Evolutionary conservation across 805 yeast species (phyloP), one percentile per base, ranked within the genome.

Genomic region (Pichia eremophila): DNA sequence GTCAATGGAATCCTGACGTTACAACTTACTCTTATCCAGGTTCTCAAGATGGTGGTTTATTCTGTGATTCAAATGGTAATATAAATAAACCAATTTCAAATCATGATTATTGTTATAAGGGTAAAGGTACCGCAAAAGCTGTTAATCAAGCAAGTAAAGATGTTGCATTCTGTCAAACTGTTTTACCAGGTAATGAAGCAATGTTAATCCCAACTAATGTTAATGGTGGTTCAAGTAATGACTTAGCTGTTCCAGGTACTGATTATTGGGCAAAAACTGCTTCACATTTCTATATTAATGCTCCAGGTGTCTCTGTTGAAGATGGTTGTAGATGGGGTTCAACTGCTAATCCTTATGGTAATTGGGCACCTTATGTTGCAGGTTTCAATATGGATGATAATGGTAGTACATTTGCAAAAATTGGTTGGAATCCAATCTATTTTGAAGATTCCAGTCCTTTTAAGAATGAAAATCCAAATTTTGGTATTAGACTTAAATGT

Each of bases 301-400:
- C 88, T 25, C 95, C 95, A 22, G 95, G 95, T 49, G 81, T 82
- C 29, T 77, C 85, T 34, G 73, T 79, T 28, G 71, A 69, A 10
- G 91, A 87, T 39, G 95, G 83, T 35, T 87, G 95, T 66, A 74
- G 75, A 54, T 88, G 96, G 96, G 96, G 96, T 5, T 66, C 83
- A 17, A 72, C 72, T 31, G 65, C 70, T 43, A 69, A 83, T 50
- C 82, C 93, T 17, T 70, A 71, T 54, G 96, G 96, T 49, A 88
- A 88, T 74, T 89, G 96, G 96, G 68, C 95, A 15, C 95, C 96
- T 28, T 88, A 86, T 57, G 95, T 89, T 53, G 95, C 93, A 15
- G 96, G 96, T 54, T 87, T 90, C 51, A 88, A 88, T 70, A 78
- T 78, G 72, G 95, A 86, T 63, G 66, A 64, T 51, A 66, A 60